Conservation (phyloP, 495 filamentous ascomycete species). For the Cercophora scortea region DNA sequence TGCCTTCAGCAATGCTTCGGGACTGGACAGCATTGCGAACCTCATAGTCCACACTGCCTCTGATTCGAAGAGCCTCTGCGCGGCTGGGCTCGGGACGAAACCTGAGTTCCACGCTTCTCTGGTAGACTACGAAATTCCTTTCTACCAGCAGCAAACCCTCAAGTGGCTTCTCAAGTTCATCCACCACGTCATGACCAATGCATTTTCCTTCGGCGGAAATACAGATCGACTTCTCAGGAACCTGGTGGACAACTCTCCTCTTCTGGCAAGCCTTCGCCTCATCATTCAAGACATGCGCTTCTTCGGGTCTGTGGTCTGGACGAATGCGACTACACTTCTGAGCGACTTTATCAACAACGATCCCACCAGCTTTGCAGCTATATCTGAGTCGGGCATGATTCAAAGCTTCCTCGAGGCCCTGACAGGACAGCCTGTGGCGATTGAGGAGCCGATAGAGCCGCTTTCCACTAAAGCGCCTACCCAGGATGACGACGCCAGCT, state of each 20-base stretch:
- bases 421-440: conserved; percentile 47
- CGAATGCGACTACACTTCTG: conserved; percentile 78
- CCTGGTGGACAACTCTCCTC: conserved; percentile 81
- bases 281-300: conserved; percentile 71
- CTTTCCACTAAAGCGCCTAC: conserved; percentile 17
- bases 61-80: conserved; percentile 55
- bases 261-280: conserved; percentile 66
- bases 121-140: conserved; percentile 88
- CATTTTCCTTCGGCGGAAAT: conserved; percentile 56
- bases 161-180: conserved; percentile 94
- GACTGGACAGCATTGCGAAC: conserved; percentile 79
- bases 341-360: conserved; percentile 98
- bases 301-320: conserved; percentile 92
- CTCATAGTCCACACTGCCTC: conserved; percentile 75
- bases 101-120: conserved; percentile 67
- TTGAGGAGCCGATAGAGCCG: conserved; percentile 25
- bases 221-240: conserved; percentile 87
- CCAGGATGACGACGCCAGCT: conserved; percentile 26
- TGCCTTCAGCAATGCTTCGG: conserved; percentile 66
- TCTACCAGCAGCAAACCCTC: conserved; percentile 82
- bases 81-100: conserved; percentile 64
- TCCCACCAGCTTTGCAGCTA: conserved; percentile 91
- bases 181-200: conserved; percentile 86
- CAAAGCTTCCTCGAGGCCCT: conserved; percentile 74
- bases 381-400: conserved; percentile 87